Base-by-base conservation (phyloP, 2,329 filamentous ascomycete species). In the Fusarium vanettenii region DNA sequence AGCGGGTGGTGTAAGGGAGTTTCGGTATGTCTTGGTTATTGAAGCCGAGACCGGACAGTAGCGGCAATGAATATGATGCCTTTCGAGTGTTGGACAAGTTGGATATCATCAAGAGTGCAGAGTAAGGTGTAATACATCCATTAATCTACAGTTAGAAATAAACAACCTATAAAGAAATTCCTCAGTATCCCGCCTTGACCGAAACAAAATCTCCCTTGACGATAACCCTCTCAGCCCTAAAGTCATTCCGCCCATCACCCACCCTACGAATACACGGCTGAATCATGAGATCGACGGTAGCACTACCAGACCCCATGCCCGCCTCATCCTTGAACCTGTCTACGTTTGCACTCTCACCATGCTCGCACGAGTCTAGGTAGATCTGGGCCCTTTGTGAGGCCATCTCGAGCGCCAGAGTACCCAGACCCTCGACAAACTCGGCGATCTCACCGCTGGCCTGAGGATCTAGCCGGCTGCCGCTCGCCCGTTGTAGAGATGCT, bases 231-330 rank as follows among this genome's bases (percentile, higher is more conserved):
- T 68, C 39, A 20, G 43, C 60, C 22, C 41, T 64, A 48, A 69
- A 45, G 10, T 73, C 69, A 13, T 71, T 62, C 18, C 64, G 64
- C 14, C 71, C 71, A 60, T 73, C 69, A 20, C 71, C 71, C 11
- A 71, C 45, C 7, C 69, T 68, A 39, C 61, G 52, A 22, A 73
- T 31, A 48, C 68, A 71, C 11, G 71, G 71, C 59, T 73, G 71
- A 33, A 66, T 71, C 68, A 69, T 71, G 9, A 73, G 14, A 27
- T 71, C 69, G 3, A 69, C 71, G 1, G 20, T 31, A 18, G 68
- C 11, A 4, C 18, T 29, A 7, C 61, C 69, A n/a, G 41, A 59
- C 8, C 64, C 61, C 18, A 56, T 22, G 14, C 60, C 57, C 5
- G 62, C 41, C 33, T 69, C 71, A 29, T 71, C 61, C 43, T 57